These are phyloP conservation scores for Tausonia pullulans DNA, from an alignment of 1,284 basidiomycete genomes.

Conservation along the genomic window DNA sequence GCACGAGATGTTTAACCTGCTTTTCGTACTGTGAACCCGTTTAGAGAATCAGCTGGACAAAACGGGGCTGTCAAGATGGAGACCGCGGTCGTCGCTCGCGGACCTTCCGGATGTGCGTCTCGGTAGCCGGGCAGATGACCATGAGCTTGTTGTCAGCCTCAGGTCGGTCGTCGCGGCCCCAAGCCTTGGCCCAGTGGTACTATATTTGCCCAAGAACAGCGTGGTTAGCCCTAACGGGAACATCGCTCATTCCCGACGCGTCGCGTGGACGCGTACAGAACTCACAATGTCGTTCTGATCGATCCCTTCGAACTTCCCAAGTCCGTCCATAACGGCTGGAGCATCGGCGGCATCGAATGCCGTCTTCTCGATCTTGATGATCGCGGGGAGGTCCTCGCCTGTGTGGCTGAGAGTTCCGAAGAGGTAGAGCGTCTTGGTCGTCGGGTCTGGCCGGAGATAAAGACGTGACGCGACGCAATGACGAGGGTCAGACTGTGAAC, in stretches of 20 bases:
- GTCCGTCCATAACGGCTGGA: conserved; percentile 18
- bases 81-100: conserved; percentile 7
- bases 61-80: background rate
- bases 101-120: conserved; percentile 67
- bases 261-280: background rate
- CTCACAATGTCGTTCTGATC: conserved; percentile 44
- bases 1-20: conserved; percentile 60
- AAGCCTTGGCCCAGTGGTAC: conserved; percentile 34
- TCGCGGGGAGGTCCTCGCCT: conserved; percentile 36
- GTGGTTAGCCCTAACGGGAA: background rate
- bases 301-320: conserved; percentile 33
- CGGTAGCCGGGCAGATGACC: conserved; percentile 68
- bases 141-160: conserved; percentile 41
- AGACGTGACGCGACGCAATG: too few species aligned
- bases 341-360: conserved; percentile 35
- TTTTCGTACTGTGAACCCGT: conserved; percentile 54
- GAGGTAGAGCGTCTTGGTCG: conserved; percentile 40
- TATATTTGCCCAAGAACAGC: conserved; percentile 14
- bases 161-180: conserved; percentile 15
- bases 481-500: too few species aligned
- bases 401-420: conserved; percentile 35
- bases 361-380: conserved; percentile 51
- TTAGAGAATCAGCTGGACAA: background rate
- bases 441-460: conserved; percentile 38
- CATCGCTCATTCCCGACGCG: background rate